Conservation (phyloP, 148 eudicot species). For the Fagopyrum tataricum region DNA sequence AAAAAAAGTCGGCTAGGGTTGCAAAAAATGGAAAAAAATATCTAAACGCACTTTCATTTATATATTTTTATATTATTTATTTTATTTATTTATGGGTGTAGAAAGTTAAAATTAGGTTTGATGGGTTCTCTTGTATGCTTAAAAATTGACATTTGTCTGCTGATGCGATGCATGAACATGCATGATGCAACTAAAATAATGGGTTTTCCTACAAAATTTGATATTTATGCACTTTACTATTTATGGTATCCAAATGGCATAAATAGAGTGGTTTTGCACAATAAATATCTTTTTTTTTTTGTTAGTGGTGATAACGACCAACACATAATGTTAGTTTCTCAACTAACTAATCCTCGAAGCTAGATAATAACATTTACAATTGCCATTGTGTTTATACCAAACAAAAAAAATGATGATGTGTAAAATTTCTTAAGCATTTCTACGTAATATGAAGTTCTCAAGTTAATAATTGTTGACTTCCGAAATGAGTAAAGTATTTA, state of each 20-base stretch:
- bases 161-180: not conserved
- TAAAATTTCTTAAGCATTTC: no score
- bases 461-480: no score
- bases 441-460: no score
- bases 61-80: no score
- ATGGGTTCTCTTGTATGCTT: not conserved
- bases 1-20: not conserved
- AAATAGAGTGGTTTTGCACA: not conserved
- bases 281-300: not conserved
- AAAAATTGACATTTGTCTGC: not conserved
- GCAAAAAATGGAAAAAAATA: not conserved
- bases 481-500: no score
- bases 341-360: no score
- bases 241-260: slow-evolving; percentile 1
- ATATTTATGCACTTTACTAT: not conserved
- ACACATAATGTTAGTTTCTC: not conserved
- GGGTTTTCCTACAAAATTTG: not conserved
- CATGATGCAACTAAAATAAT: not conserved
- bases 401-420: no score
- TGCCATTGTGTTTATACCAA: no score
- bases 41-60: not conserved
- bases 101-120: not conserved
- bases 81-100: not conserved
- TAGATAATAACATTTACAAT: no score
- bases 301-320: not conserved